Evolutionary conservation across 2,329 filamentous ascomycete genomes (phyloP), one percentile per base, ranked within the genome.

Genomic region (Chaetomium globosum): DNA sequence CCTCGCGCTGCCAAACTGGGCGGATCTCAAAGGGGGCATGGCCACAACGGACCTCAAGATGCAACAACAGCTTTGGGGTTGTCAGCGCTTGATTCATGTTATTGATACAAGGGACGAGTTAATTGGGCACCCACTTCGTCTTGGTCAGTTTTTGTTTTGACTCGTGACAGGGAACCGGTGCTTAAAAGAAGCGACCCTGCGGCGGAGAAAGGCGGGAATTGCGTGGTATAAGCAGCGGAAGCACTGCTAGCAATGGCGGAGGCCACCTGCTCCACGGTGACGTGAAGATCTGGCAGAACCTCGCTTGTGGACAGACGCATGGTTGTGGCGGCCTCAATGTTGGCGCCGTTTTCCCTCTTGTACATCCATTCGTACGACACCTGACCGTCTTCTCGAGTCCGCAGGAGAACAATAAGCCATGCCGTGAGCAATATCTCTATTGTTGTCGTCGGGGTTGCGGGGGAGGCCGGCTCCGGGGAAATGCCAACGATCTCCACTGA

Each of bases 361-460:
- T 78, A 77, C 3, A 73, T 68, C 80, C 80, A 82, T 4, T 80
- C 77, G 66, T 72, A 82, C 16, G 57, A 68, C 12, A 76, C 67
- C 19, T 75, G 71, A 43, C 72, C 72, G 19, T 77, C 77, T 68
- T 82, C 80, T 10, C 73, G 73, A 1, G 76, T 79, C 12, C 80
- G 75, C 63, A 81, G 63, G 8, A 82, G 76, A 7, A 80, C 76
- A 13, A 81, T 73, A 16, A 81, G 74, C 80, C 80, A 82, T 49
- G 80, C 75, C 43, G 78, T 53, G 12, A 82, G 75, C 13, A 82
- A 21, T 19, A 78, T 60, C 21, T 80, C 79, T n/a, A 80, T 77
- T 64, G 68, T 77, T 71, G 78, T 72, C 8, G 78, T 78, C 9
- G 69, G 70, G 8, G 77, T 79, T 19, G 70, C 69, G 12, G 72